These are phyloP conservation scores for Tuber indicum DNA, from an alignment of 495 filamentous ascomycete species.

Conservation along the genomic window DNA sequence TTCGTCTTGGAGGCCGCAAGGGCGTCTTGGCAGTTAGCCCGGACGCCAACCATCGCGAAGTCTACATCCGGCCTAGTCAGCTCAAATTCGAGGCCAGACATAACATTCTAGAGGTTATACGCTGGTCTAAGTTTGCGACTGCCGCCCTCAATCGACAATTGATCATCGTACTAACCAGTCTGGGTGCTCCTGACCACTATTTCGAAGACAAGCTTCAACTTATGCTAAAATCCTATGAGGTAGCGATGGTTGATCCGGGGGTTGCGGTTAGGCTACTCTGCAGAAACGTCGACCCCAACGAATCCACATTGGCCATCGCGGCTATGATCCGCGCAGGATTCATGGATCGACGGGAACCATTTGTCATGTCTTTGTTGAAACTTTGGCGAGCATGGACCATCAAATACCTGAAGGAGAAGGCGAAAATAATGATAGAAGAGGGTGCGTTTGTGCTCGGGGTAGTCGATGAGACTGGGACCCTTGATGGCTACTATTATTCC, in stretches of 20 bases:
- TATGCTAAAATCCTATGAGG: slow-evolving; percentile 59
- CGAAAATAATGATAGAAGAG: slow-evolving; percentile 69
- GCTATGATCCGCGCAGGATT: slow-evolving; percentile 74
- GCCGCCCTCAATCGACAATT: slow-evolving; percentile 84
- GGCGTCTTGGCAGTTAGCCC: slow-evolving; percentile 66
- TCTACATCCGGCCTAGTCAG: slow-evolving; percentile 75
- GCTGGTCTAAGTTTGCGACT: slow-evolving; percentile 63
- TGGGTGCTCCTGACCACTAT: slow-evolving; percentile 62
- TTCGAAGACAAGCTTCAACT: slow-evolving; percentile 61
- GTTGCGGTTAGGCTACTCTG: slow-evolving; percentile 61
- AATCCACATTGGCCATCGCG: slow-evolving; percentile 66
- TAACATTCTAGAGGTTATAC: slow-evolving; percentile 74
- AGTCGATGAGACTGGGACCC: slow-evolving; percentile 70
- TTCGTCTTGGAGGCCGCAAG: slow-evolving; percentile 86
- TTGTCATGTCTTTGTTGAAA: slow-evolving; percentile 64
- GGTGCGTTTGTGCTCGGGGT: slow-evolving; percentile 87
- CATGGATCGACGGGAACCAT: slow-evolving; percentile 68
- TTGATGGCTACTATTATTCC: slow-evolving; percentile 59
- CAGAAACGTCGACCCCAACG: slow-evolving; percentile 77
- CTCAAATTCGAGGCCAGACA: slow-evolving; percentile 73
- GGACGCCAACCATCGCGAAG: slow-evolving; percentile 53
- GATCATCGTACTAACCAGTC: slow-evolving; percentile 70
- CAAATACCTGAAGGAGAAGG: slow-evolving; percentile 86
- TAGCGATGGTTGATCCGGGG: slow-evolving; percentile 58
- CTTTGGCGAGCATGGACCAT: slow-evolving; percentile 79